Evolutionary conservation across 352 stramenopile species (phyloP), one percentile per base, ranked within the genome.

Genomic region (Phytophthora chlamydospora): DNA sequence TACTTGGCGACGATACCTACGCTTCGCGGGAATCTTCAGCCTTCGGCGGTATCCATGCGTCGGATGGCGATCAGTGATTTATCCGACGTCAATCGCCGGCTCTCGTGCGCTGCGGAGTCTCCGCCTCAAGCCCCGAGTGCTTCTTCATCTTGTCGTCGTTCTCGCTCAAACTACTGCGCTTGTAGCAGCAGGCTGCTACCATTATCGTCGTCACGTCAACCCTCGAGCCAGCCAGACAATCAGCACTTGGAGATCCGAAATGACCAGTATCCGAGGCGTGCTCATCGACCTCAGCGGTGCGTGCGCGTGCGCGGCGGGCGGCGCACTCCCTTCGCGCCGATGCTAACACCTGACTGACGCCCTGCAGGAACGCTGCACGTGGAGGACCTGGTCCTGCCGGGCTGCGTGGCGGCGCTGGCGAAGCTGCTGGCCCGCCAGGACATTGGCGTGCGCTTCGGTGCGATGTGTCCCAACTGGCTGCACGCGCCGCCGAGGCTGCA

Each of bases 221-320:
- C 24, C 24, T 29, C 4, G 24, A 29, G 24, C 24, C 24, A 29
- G 24, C 24, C 24, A 29, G 24, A 1, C 24, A 29, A 29, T 6
- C 2, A 6, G 24, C 24, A 29, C 4, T 29, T 29, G 24, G 4
- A 6, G 4, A 24, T 24, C 4, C 17, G 47, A 42, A 45, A 77
- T 73, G 65, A 21, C 54, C 13, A 46, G 38, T 12, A 73, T 85
- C 44, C 73, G 64, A 16, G 76, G 68, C 31, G 75, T 81, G 19
- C 69, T 88, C 17, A 66, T 88, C 44, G 78, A 85, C 49, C 66
- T 85, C 42, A 85, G 75, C 62, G 76, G 78, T 85, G 36, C 45
- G 75, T 68, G 9, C 35, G 36, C 45, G 75, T 68, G 9, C 35
- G 16, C 14, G 11, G 32, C 13, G 21, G 35, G 11, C 31, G 19